Base-by-base conservation (phyloP, 768 basidiomycete genomes). In the Phlegmacium glaucopus region DNA sequence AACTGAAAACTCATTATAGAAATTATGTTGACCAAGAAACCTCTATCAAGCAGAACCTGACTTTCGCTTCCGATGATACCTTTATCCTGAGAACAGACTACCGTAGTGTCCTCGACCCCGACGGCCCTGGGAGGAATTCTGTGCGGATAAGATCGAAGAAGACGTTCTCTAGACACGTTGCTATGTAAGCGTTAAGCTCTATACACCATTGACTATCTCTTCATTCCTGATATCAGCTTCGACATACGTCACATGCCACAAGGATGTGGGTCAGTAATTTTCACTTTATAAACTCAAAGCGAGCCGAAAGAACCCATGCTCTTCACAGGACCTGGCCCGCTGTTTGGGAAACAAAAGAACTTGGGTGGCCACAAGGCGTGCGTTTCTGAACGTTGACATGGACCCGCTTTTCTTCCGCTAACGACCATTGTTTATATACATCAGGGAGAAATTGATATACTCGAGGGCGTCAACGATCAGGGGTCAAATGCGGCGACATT, bases 401-500 rank as follows among this genome's bases (percentile, higher is more conserved):
- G 22, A 22, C 5, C 5, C 22, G 5, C 22, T 11, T 35, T 32
- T n/a, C 32, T 18, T 46, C 7, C 28, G 9, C 7, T 17, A 12
- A 39, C 22, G 22, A 22, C 5, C 22, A 22, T 22, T 22, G 22
- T 22, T 13, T 22, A 27, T 30, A 35, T 42, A 12, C 45, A 53
- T 18, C 50, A 74, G 69, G 76, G 75, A 12, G 68, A 74, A 47
- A 63, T 74, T 16, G 75, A 82, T 55, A 76, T 81, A 28, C 51
- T 80, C 15, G 78, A 81, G 55, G 78, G 80, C 37, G 77, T 83
- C 10, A 85, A 86, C 56, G 67, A 82, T 53, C 67, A 73, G 42
- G 50, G 54, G 6, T 76, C 79, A 1, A 79, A 85, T 53, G 61
- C 68, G 36, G 72, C 71, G 0, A 76, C 80, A 0, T 68, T 86